Base-by-base conservation (phyloP, 1,284 basidiomycete species). In the Phellopilus nigrolimitatus region DNA sequence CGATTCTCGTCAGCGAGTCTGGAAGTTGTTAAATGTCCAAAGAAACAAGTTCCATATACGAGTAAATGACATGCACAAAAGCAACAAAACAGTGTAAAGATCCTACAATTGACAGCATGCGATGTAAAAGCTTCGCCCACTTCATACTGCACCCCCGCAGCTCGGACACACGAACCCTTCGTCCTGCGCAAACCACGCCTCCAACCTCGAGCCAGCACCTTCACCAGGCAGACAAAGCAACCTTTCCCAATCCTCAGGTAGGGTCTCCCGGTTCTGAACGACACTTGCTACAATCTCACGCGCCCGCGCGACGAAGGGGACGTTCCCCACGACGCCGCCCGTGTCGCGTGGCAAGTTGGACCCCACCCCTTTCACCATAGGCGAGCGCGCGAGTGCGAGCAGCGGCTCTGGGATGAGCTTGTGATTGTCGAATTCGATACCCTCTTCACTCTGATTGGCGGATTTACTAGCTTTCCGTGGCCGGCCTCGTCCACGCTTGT, bases 311-410 rank as follows among this genome's bases (percentile, higher is more conserved):
- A 55, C 49, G 30, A 49, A 22, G 2, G 43, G 24, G 24, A 51
- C 25, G 24, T 55, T 55, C 8, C 54, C 54, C 12, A 34, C 34
- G 3, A 55, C 49, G 34, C 41, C 33, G n/a, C 24, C 25, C 33
- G 22, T 28, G 30, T 42, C 37, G 8, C 19, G 28, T 9, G 53
- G 48, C 13, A 53, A 27, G n/a, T 38, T 37, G 9, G 42, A 36
- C 13, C 42, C 53, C 15, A 22, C 22, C 12, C 51, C 51, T 22
- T 40, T 51, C 5, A 48, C 54, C 34, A 55, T 55, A 5, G 54
- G 54, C 17, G 54, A 55, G 21, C 45, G 54, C 3, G 49, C 49
- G 17, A 55, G 38, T 3, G 45, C 28, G 24, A 51, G 54, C n/a
- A 55, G 44, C n/a, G 46, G 28, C 2, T 17, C 9, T 6, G 49